Conservation (phyloP, 768 basidiomycete species). For the Boletus insuetus region DNA sequence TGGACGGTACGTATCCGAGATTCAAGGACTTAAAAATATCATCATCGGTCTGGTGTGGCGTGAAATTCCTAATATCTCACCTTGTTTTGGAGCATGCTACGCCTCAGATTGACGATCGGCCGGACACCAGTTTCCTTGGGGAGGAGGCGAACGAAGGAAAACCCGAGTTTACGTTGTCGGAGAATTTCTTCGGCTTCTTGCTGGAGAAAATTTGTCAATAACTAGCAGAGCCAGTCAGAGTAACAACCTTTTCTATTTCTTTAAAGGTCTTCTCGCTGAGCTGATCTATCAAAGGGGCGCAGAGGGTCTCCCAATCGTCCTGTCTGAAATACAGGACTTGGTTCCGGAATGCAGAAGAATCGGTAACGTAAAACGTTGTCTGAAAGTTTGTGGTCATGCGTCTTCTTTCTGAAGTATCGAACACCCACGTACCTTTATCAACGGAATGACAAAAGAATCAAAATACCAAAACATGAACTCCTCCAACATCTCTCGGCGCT, state of each 20-base stretch:
- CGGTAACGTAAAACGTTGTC: slow-evolving; percentile 94
- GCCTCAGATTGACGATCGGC: slow-evolving; percentile 89
- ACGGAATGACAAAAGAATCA: slow-evolving; percentile 74
- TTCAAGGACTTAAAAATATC: slow-evolving; percentile 29
- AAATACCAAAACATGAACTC: slow-evolving; percentile 97
- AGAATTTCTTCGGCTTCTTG: slow-evolving; percentile 62
- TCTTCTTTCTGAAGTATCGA: neutral
- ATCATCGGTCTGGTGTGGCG: neutral
- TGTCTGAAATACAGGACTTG: slow-evolving; percentile 89
- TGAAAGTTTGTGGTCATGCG: slow-evolving; percentile 26
- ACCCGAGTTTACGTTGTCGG: slow-evolving; percentile 72
- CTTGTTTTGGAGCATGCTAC: slow-evolving; percentile 40
- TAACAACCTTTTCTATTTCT: slow-evolving; percentile 59
- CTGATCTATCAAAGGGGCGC: slow-evolving; percentile 75
- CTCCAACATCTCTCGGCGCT: slow-evolving; percentile 76
- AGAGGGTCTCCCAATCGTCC: slow-evolving; percentile 88
- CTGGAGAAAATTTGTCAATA: slow-evolving; percentile 35
- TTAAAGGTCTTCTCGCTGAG: slow-evolving; percentile 70
- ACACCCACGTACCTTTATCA: slow-evolving; percentile 62
- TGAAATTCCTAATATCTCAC: slow-evolving; percentile 15
- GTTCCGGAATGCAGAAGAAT: slow-evolving; percentile 82
- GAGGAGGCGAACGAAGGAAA: slow-evolving; percentile 82
- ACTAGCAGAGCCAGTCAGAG: neutral
- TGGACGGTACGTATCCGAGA: slow-evolving; percentile 50
- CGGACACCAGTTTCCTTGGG: slow-evolving; percentile 95